Percentiles rank a stretch among this genome's conserved stretches.
phyloP scores from a whole-genome alignment of 2,329 filamentous ascomycete species.

The Metarhizium robertsii region DNA sequence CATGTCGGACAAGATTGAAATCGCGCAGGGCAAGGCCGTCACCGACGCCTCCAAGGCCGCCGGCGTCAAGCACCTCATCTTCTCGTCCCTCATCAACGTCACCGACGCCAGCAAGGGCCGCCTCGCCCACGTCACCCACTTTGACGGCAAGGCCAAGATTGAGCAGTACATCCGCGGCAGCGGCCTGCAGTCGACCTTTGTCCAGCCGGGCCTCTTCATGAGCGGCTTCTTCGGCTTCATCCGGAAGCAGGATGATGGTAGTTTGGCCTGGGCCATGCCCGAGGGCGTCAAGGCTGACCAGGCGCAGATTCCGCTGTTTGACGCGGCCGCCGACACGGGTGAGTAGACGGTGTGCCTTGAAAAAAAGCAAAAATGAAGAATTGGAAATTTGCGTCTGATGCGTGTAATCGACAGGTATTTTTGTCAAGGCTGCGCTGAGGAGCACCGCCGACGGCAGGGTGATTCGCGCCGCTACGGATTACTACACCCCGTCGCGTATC shows the following conservation, averaged over 20 bases:
- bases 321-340: constrained; percentile 29
- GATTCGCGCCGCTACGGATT: constrained; percentile 26
- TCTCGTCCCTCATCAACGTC: constrained; percentile 33
- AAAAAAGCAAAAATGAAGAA: no score
- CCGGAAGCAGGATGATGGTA: constrained; percentile 18
- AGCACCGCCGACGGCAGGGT: constrained; percentile 21
- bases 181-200: constrained; percentile 40
- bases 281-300: constrained; percentile 17
- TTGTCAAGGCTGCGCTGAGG: constrained; percentile 25
- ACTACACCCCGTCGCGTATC: constrained; percentile 23
- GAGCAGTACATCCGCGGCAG: constrained; percentile 45
- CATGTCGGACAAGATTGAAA: constrained; percentile 23
- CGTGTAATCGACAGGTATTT: constrained; percentile 16
- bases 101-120: constrained; percentile 27
- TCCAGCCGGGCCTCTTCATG: constrained; percentile 45
- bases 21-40: constrained; percentile 34
- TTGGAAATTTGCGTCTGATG: neutral
- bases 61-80: constrained; percentile 36
- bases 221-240: constrained; percentile 30
- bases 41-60: constrained; percentile 34
- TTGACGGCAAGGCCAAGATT: constrained; percentile 47
- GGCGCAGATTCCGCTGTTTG: constrained; percentile 28
- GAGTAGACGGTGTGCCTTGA: constrained; percentile 12
- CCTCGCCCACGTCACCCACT: constrained; percentile 33
- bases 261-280: constrained; percentile 19